Percentiles rank a stretch among this genome's conserved stretches.
phyloP scores from a whole-genome alignment of 2,329 filamentous ascomycete genomes.

The Aspergillus oerlinghausenensis region DNA sequence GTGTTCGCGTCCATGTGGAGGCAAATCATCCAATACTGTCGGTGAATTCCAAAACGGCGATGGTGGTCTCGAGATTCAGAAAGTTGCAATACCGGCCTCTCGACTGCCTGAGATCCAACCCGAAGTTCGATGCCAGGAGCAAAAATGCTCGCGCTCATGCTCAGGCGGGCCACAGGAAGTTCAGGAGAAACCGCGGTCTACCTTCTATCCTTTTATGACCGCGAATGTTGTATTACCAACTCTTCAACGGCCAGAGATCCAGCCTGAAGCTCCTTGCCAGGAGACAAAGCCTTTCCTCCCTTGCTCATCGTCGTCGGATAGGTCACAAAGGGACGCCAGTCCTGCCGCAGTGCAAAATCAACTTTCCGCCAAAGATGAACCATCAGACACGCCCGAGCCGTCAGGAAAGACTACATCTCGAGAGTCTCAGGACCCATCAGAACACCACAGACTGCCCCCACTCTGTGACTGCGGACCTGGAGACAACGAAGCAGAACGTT shows the following conservation, averaged over 20 bases:
- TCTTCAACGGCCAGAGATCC: constrained; percentile 7
- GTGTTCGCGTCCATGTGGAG: not conserved
- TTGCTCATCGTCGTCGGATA: not conserved
- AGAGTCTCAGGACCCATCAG: not conserved
- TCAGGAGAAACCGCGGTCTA: constrained; percentile 23
- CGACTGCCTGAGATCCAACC: not conserved
- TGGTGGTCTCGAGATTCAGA: not conserved
- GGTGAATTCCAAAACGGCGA: not conserved
- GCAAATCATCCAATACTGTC: not conserved
- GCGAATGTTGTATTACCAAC: constrained; percentile 36
- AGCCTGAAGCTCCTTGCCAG: not conserved
- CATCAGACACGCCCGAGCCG: not conserved
- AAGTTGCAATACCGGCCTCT: not conserved
- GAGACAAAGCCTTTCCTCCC: not conserved
- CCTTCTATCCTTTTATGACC: constrained; percentile 13
- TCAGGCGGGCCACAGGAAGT: constrained; percentile 22
- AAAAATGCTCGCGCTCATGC: not conserved
- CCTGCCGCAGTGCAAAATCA: not conserved
- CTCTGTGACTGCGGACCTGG: constrained; percentile 23
- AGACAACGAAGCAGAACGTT: constrained; percentile 8
- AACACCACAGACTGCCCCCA: constrained; percentile 7
- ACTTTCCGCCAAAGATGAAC: not conserved
- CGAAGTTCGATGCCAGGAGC: not conserved
- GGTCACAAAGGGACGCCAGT: not conserved
- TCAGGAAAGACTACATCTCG: not conserved